These are phyloP conservation scores for Hypoxylon sp. DNA, from an alignment of 2,329 filamentous ascomycete genomes.

Conservation along the genomic window DNA sequence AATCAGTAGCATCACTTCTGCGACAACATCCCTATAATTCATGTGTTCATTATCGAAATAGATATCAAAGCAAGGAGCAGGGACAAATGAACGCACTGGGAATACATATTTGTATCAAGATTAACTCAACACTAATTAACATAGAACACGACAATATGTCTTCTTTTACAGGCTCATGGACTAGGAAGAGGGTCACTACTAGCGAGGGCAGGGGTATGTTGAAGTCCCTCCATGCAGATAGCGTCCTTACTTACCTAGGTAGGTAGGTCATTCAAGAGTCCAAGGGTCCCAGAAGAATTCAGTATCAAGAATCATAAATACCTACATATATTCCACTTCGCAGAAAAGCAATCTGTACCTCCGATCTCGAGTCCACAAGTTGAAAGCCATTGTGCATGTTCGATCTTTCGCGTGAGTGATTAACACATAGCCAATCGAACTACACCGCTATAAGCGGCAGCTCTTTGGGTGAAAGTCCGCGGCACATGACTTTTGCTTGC, in stretches of 20 bases:
- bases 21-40: too few relatives aligned
- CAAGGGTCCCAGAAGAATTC: not conserved
- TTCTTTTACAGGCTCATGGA: too few relatives aligned
- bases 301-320: not conserved
- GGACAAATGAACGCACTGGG: not conserved
- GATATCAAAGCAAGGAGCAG: not conserved
- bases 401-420: not conserved
- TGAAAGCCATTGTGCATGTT: not conserved
- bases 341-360: not conserved
- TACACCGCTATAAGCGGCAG: constrained; percentile 20
- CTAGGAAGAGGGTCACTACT: not conserved
- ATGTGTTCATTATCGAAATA: not conserved
- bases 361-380: not conserved
- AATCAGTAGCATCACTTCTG: too few relatives aligned
- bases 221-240: not conserved
- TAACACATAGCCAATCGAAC: constrained; percentile 10
- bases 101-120: not conserved
- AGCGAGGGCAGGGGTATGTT: not conserved
- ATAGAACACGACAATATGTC: too few relatives aligned
- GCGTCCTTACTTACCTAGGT: not conserved
- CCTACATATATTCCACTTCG: not conserved
- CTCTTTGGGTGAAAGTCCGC: constrained; percentile 14
- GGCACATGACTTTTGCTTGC: constrained; percentile 33
- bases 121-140: not conserved
- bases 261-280: not conserved